Evolutionary conservation across 2,329 filamentous ascomycete genomes (phyloP).

Genomic region (Seiridium unicorne): DNA sequence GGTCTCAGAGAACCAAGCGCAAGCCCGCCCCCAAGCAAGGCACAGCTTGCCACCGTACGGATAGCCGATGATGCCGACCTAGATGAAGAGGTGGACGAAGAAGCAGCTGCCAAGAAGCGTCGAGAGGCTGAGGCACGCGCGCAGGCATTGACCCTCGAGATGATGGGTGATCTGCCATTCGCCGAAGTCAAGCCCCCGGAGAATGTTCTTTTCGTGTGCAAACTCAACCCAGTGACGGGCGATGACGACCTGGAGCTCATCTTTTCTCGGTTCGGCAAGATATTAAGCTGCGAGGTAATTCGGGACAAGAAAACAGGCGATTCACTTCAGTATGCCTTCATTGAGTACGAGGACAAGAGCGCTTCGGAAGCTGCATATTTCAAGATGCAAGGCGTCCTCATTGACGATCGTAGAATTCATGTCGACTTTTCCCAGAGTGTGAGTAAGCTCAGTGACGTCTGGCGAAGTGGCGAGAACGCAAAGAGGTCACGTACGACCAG

Average conservation of each 20-base stretch:
- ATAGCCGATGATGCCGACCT: slow-evolving; percentile 87
- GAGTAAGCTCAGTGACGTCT: slow-evolving; percentile 81
- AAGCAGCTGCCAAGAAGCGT: slow-evolving; percentile 74
- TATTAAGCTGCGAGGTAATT: slow-evolving; percentile 94
- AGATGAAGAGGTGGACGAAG: slow-evolving; percentile 70
- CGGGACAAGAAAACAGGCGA: slow-evolving; percentile 91
- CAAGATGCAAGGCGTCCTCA: slow-evolving; percentile 97
- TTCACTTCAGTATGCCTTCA: slow-evolving; percentile 95
- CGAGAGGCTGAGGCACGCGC: slow-evolving; percentile 89
- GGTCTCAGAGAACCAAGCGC: slow-evolving; percentile 74
- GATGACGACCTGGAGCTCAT: slow-evolving; percentile 94
- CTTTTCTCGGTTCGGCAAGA: slow-evolving; percentile 94
- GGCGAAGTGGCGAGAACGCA: slow-evolving; percentile 80
- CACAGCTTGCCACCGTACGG: slow-evolving; percentile 85
- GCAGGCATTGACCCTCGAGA: slow-evolving; percentile 91
- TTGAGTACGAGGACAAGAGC: slow-evolving; percentile 90
- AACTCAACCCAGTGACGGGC: slow-evolving; percentile 93
- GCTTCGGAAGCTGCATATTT: slow-evolving; percentile 95
- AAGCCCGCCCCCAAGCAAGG: slow-evolving; percentile 78
- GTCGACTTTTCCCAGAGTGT: slow-evolving; percentile 98
- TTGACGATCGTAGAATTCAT: slow-evolving; percentile 96
- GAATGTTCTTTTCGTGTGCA: slow-evolving; percentile 97
- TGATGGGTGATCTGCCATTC: slow-evolving; percentile 96
- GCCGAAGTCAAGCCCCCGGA: slow-evolving; percentile 97
- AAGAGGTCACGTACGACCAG: slow-evolving; percentile 61